Base-by-base conservation (phyloP, 805 yeast species). In the Saccharomyces jurei region DNA sequence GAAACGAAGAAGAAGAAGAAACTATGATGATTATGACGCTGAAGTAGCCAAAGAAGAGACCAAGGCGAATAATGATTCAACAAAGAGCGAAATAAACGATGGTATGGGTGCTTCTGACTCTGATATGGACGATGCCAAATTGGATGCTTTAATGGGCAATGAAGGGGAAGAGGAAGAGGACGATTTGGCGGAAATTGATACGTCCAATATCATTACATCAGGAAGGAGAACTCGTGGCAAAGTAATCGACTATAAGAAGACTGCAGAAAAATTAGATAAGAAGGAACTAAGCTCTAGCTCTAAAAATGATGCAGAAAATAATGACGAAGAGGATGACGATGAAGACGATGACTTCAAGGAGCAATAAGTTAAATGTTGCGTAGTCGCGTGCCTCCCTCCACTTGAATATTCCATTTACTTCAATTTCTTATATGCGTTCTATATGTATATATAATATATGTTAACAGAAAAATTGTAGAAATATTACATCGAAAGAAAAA, bases 171-270 rank as follows among this genome's bases (percentile, higher is more conserved):
- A 81, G 6, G 90, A 82, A 26, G 94, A 87, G 36, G 96, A 87
- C 62, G 92, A 86, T 63, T 75, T 89, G 59, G 77, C 79, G 36
- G 96, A 86, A 71, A 87, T 90, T 60, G 96, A 88, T 65, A 77
- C 86, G 44, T 74, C 89, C 44, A 91, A 90, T 71, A 89, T 90
- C 67, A 89, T 89, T 60, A 78, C 86, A n/a, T 73, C 81, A 17
- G 94, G 95, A 13, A 79, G 96, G 72, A 87, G 97, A 76, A 90
- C 97, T 6, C 81, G 97, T 61, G 96, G 97, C 14, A 86, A 84
- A 65, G 86, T 85, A 21, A 86, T 91, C 62, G 97, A 90, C 71
- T 90, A 86, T 70, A 77, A 82, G 54, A 85, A 87, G 71, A 89
- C 95, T 14, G 87, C 89, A 22, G 86, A 81, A 60, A 81, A 87